Evolutionary conservation across 2,329 filamentous ascomycete genomes (phyloP), one percentile per base, ranked within the genome.

Genomic region (Lecanicillium sp.): DNA sequence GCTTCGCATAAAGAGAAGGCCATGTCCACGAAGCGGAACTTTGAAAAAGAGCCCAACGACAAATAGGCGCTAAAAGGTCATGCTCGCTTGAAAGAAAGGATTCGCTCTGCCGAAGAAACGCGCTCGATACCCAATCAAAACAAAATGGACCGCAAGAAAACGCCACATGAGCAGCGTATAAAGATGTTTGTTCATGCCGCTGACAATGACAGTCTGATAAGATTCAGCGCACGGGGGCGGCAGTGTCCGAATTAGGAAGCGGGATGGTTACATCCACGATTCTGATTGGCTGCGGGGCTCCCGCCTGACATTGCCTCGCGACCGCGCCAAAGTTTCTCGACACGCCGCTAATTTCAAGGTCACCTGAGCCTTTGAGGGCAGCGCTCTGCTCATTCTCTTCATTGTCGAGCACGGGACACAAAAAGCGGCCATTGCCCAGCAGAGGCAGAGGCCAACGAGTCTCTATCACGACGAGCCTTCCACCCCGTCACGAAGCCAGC

Each of bases 211-310:
- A 29, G 12, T 29, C 26, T 29, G 26, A 29, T 29, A 7, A 29
- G 26, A n/a, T n/a, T n/a, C n/a, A n/a, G n/a, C n/a, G n/a, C 7
- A 10, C 21, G 17, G 17, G 45, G 27, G 40, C 45, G 27, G 39
- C 36, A 17, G 35, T 48, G 49, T 51, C 36, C 46, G 15, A 49
- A 50, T 38, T 45, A 54, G 33, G 29, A 37, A 45, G 46, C 40
- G 27, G 35, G 45, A 3, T 24, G 26, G 23, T 20, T 15, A 11
- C 12, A 23, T 20, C 24, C 35, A 41, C 20, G 21, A 27, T 35
- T 38, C 27, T 44, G 42, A 50, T 44, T 44, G 41, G 48, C 26
- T 33, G 33, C 12, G 7, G 2, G 10, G 15, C 23, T 12, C 24
- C 35, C 41, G 20, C 27, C 48, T 42, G 48, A 37, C 44, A 26